Evolutionary conservation across 1,284 basidiomycete genomes (phyloP).

Genomic region (Irpex lacteus): DNA sequence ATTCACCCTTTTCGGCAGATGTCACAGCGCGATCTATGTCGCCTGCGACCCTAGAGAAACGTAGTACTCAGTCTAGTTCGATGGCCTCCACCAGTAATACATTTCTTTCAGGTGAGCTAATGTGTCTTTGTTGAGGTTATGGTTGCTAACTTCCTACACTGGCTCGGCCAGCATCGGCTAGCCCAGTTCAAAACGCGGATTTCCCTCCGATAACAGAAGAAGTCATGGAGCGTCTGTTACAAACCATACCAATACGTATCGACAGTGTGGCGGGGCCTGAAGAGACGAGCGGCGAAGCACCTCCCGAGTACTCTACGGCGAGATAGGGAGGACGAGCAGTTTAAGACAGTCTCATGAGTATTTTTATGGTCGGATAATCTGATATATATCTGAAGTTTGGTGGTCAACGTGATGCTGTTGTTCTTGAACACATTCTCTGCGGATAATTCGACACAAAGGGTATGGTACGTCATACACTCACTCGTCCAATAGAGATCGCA

Average conservation of each 20-base stretch:
- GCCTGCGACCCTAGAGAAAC: not conserved
- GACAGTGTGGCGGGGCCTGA: not conserved
- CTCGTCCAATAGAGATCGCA: no score
- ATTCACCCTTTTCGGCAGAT: not conserved
- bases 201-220: constrained; percentile 6
- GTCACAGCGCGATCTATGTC: not conserved
- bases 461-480: no score
- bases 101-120: not conserved
- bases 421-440: not conserved
- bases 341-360: not conserved
- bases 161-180: not conserved
- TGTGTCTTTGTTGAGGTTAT: no score
- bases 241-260: constrained; percentile 8
- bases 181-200: not conserved
- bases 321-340: not conserved
- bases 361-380: no score
- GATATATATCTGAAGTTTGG: no score
- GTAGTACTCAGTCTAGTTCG: not conserved
- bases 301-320: constrained; percentile 5
- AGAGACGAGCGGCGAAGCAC: not conserved
- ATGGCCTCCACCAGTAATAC: not conserved
- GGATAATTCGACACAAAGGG: no score
- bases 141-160: no score
- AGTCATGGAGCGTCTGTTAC: constrained; percentile 7
- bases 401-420: no score